Percentiles rank a stretch among this genome's conserved stretches.
Conservation (phyloP, 1,284 basidiomycete species). For the Ceratobasidium sp. region DNA sequence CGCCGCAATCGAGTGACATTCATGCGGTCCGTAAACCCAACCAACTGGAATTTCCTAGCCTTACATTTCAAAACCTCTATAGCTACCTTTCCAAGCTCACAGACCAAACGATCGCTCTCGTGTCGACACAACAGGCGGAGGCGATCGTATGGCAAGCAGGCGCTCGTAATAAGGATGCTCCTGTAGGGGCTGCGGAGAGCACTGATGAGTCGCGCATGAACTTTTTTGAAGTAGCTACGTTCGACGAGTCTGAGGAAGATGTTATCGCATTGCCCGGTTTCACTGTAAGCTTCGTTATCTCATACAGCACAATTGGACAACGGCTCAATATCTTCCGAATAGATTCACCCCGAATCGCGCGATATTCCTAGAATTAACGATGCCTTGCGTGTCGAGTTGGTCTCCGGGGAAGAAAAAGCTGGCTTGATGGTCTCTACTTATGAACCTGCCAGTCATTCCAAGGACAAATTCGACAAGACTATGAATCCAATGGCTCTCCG, state of each 20-base stretch:
- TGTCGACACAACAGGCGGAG: conserved; percentile 45
- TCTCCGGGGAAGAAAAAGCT: conserved; percentile 32
- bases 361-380: background rate
- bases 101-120: conserved; percentile 49
- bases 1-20: conserved; percentile 49
- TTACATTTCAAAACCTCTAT: background rate
- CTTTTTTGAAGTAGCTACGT: conserved; percentile 28
- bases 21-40: conserved; percentile 35
- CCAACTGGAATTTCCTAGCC: no score
- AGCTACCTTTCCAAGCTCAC: conserved; percentile 49
- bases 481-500: background rate
- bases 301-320: no score
- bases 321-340: no score
- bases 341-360: no score
- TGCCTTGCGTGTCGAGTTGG: background rate
- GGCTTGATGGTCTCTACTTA: conserved; percentile 6
- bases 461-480: background rate
- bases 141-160: conserved; percentile 45
- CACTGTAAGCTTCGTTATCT: conserved; percentile 2
- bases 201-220: conserved; percentile 38
- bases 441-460: conserved; percentile 13
- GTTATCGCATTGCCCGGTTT: conserved; percentile 32
- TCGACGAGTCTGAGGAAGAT: conserved; percentile 32
- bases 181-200: background rate
- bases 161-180: background rate